Conservation (phyloP, 768 basidiomycete species). For the Amanita pseudoporphyria region DNA sequence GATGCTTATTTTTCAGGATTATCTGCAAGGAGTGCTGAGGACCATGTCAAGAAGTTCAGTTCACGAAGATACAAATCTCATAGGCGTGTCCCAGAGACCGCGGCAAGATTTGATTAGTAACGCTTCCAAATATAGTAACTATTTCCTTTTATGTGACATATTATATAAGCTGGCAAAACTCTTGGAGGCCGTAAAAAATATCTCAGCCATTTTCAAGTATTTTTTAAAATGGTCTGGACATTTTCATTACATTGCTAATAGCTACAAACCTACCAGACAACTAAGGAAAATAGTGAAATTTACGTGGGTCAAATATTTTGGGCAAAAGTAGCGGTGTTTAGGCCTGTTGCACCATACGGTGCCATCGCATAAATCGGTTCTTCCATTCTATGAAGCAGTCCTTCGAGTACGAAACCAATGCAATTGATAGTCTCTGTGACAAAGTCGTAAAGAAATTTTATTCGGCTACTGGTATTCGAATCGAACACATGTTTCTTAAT, state of each 20-base stretch:
- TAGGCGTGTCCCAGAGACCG: too few species aligned
- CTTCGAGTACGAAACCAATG: too few species aligned
- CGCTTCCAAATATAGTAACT: neutral
- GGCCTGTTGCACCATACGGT: too few species aligned
- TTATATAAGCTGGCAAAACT: neutral
- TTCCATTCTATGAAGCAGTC: too few species aligned
- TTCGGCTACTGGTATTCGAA: too few species aligned
- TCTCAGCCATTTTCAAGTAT: neutral
- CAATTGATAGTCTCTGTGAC: too few species aligned
- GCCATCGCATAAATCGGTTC: too few species aligned
- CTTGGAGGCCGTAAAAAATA: neutral
- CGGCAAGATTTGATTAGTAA: neutral
- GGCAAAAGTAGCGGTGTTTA: neutral
- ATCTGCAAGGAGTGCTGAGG: too few species aligned
- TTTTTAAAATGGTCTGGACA: neutral
- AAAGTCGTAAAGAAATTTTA: too few species aligned
- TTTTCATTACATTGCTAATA: neutral
- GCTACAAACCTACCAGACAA: neutral
- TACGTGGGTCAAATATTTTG: neutral
- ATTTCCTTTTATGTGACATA: neutral
- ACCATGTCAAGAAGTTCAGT: too few species aligned
- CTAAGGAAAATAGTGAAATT: neutral
- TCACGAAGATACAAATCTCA: too few species aligned
- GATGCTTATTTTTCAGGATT: slow-evolving; percentile 24
- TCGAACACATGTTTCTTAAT: too few species aligned